A percentile compares a stretch with the other conserved stretches of the same genome.
Conservation (phyloP, 805 yeast genomes). For the Candida verbasci region DNA sequence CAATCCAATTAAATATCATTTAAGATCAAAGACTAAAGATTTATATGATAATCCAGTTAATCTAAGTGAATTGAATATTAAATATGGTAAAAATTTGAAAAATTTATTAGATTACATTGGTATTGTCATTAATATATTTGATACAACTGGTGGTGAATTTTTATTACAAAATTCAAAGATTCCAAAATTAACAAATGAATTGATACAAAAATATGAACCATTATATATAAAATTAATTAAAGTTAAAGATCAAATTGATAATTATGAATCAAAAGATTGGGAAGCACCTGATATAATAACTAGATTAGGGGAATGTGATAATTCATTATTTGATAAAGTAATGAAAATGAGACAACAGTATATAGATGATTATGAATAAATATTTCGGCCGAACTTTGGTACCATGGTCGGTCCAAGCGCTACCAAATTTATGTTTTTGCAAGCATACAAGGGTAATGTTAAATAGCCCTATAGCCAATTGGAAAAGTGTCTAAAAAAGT, state of each 20-base stretch:
- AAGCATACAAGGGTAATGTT: too few species aligned
- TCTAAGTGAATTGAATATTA: slow-evolving; percentile 27
- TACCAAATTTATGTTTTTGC: too few species aligned
- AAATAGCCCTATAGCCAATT: too few species aligned
- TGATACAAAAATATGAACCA: slow-evolving; percentile 18
- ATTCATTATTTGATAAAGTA: slow-evolving; percentile 21
- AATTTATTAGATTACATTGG: slow-evolving; percentile 23
- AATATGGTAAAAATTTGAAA: slow-evolving; percentile 14
- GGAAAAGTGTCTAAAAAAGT: too few species aligned
- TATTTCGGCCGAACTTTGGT: too few species aligned
- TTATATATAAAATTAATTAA: slow-evolving; percentile 17
- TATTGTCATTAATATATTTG: slow-evolving; percentile 25
- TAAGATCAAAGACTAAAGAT: slow-evolving; percentile 34
- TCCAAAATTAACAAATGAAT: slow-evolving; percentile 25
- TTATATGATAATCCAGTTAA: slow-evolving; percentile 30
- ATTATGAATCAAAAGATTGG: slow-evolving; percentile 38
- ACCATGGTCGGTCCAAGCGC: too few species aligned
- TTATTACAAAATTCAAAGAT: slow-evolving; percentile 34
- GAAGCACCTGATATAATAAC: slow-evolving; percentile 32
- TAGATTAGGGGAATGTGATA: slow-evolving; percentile 18
- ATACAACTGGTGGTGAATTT: slow-evolving; percentile 27
- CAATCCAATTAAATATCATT: slow-evolving; percentile 47
- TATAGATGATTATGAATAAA: slow-evolving; percentile 14
- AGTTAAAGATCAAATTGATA: slow-evolving; percentile 21
- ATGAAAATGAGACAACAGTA: slow-evolving; percentile 18